Evolutionary conservation across 2,329 filamentous ascomycete genomes (phyloP), one percentile per base, ranked within the genome.

Genomic region (Epichloe sylvatica): DNA sequence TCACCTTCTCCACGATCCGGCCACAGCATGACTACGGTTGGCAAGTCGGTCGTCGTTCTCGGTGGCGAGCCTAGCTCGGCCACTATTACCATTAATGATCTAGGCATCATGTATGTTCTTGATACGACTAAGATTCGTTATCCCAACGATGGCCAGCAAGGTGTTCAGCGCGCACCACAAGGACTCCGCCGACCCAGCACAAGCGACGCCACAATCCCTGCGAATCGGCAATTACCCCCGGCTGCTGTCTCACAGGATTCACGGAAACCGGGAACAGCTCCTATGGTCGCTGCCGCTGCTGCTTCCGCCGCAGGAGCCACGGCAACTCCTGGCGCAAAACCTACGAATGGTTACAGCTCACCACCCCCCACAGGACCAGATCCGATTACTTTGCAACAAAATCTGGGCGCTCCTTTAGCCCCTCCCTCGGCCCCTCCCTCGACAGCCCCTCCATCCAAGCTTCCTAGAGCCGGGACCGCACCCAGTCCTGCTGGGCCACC

Each of bases 41-140:
- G 87, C 33, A 96, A 95, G 65, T 86, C 90, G 52, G 83, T 98
- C 54, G 83, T 97, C 45, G 87, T 97, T 39, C 74, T 97, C 34
- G 94, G 87, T 37, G 92, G 92, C 55, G 94, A 98, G 66, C 92
- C 92, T 13, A 97, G 90, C 64, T 90, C 89, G 15, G 84, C 87
- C 30, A 80, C 85, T 0, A 79, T 84, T 45, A 81, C 92, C 59
- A 80, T 86, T 34, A 83, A 83, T 53, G 92, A 98, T 63, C 73
- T 98, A 47, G 88, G 86, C 52, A 78, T 94, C 60, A 84, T 88
- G 36, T 98, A 97, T 65, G 78, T 96, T 55, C 73, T 98, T 53
- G 92, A 98, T 65, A 98, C 92, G 8, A 83, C 80, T 45, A 98
- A 98, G 68, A 98, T 98, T 57, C 80, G 92, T 55, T 98, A 98